Percentiles rank a stretch among this genome's conserved stretches.
These are phyloP conservation scores for Fusarium nematophilum DNA, from an alignment of 2,329 filamentous ascomycete genomes.

Conservation along the genomic window DNA sequence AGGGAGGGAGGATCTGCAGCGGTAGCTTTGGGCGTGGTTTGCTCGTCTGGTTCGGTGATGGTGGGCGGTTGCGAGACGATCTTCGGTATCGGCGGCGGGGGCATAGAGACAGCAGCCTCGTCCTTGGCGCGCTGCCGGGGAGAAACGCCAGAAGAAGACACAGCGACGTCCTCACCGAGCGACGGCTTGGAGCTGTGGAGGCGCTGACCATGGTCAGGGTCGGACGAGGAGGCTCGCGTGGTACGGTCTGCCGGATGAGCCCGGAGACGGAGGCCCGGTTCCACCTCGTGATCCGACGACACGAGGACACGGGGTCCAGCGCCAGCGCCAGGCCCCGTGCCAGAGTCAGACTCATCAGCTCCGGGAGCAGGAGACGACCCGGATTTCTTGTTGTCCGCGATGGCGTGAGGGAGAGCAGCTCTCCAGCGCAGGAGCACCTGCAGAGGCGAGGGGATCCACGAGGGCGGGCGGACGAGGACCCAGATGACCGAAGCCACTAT, in stretches of 20 bases:
- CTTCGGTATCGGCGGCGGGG: slow-evolving; percentile 51
- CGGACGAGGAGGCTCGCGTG: slow-evolving; percentile 29
- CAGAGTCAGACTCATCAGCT: slow-evolving; percentile 15
- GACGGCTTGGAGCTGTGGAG: slow-evolving; percentile 11
- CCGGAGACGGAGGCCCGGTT: slow-evolving; percentile 39
- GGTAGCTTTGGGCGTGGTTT: slow-evolving; percentile 65
- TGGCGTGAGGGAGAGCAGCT: slow-evolving; percentile 12
- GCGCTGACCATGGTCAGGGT: slow-evolving; percentile 16
- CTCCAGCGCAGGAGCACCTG: slow-evolving; percentile 44
- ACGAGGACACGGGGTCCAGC: slow-evolving; percentile 35
- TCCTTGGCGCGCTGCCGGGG: slow-evolving; percentile 9
- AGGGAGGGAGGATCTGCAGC: slow-evolving; percentile 40
- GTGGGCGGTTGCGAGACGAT: slow-evolving; percentile 40
- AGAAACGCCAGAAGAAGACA: slow-evolving; percentile 2
- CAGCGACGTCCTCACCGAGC: slow-evolving; percentile 16
- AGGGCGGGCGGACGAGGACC: slow-evolving; percentile 64
- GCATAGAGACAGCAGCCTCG: slow-evolving; percentile 53
- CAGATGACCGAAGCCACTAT: slow-evolving; percentile 70
- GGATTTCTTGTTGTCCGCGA: slow-evolving; percentile 11
- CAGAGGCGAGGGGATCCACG: slow-evolving; percentile 54
- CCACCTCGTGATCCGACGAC: slow-evolving; percentile 41
- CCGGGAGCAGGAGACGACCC: not conserved
- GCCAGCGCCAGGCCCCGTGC: slow-evolving; percentile 13
- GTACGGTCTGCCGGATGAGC: slow-evolving; percentile 40
- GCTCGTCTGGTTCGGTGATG: slow-evolving; percentile 49